Percentiles rank a stretch among this genome's conserved stretches.
These are phyloP conservation scores for Dactylella cylindrospora DNA, from an alignment of 2,329 filamentous ascomycete species.

Conservation along the genomic window DNA sequence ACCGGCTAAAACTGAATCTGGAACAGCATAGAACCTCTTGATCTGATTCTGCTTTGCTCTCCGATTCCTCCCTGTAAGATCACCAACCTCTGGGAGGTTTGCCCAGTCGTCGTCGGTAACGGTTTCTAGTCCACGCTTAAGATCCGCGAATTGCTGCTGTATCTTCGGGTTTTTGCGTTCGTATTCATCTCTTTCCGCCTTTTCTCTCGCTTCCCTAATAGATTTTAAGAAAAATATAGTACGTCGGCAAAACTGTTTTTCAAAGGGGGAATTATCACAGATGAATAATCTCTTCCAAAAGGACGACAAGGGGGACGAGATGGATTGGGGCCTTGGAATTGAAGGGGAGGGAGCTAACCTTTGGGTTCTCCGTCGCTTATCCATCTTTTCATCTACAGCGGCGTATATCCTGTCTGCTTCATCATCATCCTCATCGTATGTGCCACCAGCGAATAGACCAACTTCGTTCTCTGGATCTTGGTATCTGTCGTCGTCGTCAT, in stretches of 20 bases:
- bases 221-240: constrained; percentile 56
- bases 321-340: constrained; percentile 44
- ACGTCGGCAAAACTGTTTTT: constrained; percentile 77
- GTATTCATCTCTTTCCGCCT: constrained; percentile 88
- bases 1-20: constrained; percentile 88
- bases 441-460: constrained; percentile 88
- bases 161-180: constrained; percentile 98
- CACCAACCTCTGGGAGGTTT: constrained; percentile 89
- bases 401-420: constrained; percentile 96
- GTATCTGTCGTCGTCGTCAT: constrained; percentile 76
- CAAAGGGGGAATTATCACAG: constrained; percentile 60
- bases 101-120: constrained; percentile 97
- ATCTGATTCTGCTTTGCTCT: constrained; percentile 62
- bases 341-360: constrained; percentile 65
- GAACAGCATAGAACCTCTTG: constrained; percentile 80
- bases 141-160: constrained; percentile 92
- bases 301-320: constrained; percentile 43
- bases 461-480: constrained; percentile 97
- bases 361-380: constrained; percentile 78
- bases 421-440: constrained; percentile 96
- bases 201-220: constrained; percentile 88
- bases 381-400: constrained; percentile 96
- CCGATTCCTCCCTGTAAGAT: constrained; percentile 91
- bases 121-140: constrained; percentile 84
- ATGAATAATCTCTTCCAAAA: constrained; percentile 65